These are phyloP conservation scores for Stagonosporopsis vannaccii DNA, from an alignment of 2,329 filamentous ascomycete genomes.

Conservation along the genomic window DNA sequence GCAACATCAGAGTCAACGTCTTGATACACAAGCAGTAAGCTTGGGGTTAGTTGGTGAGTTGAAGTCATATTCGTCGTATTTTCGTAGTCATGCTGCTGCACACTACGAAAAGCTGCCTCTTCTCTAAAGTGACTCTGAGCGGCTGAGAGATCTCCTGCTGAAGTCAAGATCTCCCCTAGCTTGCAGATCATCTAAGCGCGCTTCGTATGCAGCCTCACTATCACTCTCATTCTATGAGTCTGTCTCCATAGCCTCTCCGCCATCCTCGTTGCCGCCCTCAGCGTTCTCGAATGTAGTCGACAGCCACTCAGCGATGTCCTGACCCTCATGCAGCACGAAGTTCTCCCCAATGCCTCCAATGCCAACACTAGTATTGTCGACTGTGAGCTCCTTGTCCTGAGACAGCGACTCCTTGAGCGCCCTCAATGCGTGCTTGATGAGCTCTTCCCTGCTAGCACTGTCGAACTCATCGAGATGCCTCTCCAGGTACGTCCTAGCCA, in stretches of 20 bases:
- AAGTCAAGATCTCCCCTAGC: background rate
- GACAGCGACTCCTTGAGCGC: conserved; percentile 94
- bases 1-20: no score
- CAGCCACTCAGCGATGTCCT: conserved; percentile 85
- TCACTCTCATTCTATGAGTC: conserved; percentile 48
- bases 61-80: conserved; percentile 31
- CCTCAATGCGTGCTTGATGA: conserved; percentile 87
- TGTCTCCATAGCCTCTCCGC: conserved; percentile 63
- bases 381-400: conserved; percentile 96
- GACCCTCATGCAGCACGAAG: conserved; percentile 90
- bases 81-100: conserved; percentile 24
- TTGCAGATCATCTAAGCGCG: conserved; percentile 1
- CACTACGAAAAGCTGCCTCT: background rate
- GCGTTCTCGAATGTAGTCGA: conserved; percentile 68
- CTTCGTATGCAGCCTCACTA: background rate
- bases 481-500: conserved; percentile 97
- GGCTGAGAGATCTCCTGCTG: background rate
- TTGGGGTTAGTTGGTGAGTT: background rate
- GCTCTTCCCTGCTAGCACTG: conserved; percentile 77
- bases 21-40: background rate
- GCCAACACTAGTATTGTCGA: conserved; percentile 94
- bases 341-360: conserved; percentile 79
- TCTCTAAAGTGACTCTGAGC: background rate
- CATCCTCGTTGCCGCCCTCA: conserved; percentile 47
- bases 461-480: conserved; percentile 86